These are phyloP conservation scores for Viola odorata DNA, from an alignment of 345 rosid genomes.

Conservation along the genomic window DNA sequence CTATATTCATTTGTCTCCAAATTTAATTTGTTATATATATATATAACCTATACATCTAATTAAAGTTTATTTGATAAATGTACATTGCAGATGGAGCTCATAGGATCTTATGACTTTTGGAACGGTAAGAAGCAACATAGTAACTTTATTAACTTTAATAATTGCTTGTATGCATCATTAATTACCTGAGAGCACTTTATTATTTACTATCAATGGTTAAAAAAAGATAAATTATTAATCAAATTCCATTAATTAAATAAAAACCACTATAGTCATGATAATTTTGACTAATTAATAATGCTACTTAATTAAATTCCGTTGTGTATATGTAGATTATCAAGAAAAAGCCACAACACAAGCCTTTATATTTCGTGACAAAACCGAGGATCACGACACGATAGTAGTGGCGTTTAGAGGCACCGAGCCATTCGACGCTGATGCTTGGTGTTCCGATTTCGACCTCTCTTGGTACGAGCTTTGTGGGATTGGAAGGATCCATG, in stretches of 20 bases:
- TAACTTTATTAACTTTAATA: not conserved
- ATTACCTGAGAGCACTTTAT: not conserved
- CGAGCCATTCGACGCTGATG: slow-evolving; percentile 53
- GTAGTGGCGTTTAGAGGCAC: slow-evolving; percentile 70
- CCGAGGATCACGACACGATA: slow-evolving; percentile 31
- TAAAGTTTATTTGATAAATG: not conserved
- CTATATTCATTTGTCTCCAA: no score
- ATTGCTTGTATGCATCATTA: not conserved
- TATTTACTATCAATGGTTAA: not conserved
- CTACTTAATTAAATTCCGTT: no score
- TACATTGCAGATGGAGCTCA: slow-evolving; percentile 44
- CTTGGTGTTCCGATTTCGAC: slow-evolving; percentile 68
- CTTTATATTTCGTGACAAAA: slow-evolving; percentile 38
- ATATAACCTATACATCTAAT: no score
- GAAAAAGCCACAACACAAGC: slow-evolving; percentile 56
- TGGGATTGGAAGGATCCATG: slow-evolving; percentile 58
- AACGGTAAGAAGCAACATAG: slow-evolving; percentile 39
- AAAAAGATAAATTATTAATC: no score
- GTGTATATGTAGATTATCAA: slow-evolving; percentile 40
- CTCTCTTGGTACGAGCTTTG: slow-evolving; percentile 65
- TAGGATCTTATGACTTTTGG: slow-evolving; percentile 57
- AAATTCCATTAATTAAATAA: no score
- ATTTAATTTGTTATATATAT: not conserved
- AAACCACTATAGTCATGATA: not conserved
- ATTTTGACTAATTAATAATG: not conserved